Base-by-base conservation (phyloP, 2,329 filamentous ascomycete genomes). In the Aspergillus vadensis region DNA sequence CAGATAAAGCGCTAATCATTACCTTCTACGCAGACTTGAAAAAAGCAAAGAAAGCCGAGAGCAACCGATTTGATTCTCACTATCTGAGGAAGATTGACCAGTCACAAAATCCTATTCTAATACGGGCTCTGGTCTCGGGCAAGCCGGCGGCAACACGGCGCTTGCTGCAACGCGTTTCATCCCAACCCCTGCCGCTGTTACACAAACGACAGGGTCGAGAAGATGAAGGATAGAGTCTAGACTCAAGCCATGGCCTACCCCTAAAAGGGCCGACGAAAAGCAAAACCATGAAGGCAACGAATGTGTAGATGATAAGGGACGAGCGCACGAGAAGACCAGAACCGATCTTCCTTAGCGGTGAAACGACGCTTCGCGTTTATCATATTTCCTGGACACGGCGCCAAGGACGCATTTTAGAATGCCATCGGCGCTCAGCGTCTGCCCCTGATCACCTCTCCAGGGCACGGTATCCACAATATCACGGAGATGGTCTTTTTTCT, bases 401-500 rank as follows among this genome's bases (percentile, higher is more conserved):
- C 92, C 93, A 4, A 97, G 81, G 0, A 96, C 90, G 27, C 86
- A 86, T 77, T 97, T 98, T 62, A 97, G 77, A 47, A 97, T 89
- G 0, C 84, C 86, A 2, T 91, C 86, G 0, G 83, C 88, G 1
- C 86, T 88, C 49, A 97, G 79, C 7, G 71, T 70, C n/a, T 70
- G 63, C 15, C 79, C 79, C 23, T 78, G 78, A 19, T 80, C 75
- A 8, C 78, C 79, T 1, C 80, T 82, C 82, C 90, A 97, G 0
- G 90, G 89, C 36, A 92, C 88, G 0, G 93, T 96, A 76, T 98
- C 94, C 15, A 97, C 92, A 70, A 98, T 97, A 77, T 98, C 94
- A 17, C 94, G 81, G 15, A 94, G 52, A 4, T 60, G 57, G 5
- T 65, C 60, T 48, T 68, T 58, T 74, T 14, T 82, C 80, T 30